A percentile compares a stretch with the other conserved stretches of the same genome.
phyloP scores from a whole-genome alignment of 1,139 yeast species.

The Diutina neorugosa region DNA sequence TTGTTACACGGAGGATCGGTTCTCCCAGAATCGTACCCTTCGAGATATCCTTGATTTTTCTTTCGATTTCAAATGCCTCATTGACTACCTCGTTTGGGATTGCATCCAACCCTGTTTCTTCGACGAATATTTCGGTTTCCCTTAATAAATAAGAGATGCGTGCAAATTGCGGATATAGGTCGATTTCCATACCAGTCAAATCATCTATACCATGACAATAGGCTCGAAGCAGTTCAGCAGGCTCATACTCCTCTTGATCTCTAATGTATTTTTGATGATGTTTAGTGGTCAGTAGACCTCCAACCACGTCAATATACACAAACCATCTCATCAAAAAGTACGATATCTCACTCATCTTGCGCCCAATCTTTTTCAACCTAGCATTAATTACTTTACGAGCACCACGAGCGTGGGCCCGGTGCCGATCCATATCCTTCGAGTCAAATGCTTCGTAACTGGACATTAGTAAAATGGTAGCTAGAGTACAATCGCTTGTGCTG shows the following conservation, averaged over 20 bases:
- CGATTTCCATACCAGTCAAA: slow-evolving; percentile 1
- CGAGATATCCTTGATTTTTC: slow-evolving; percentile 5
- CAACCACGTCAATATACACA: slow-evolving; percentile 59
- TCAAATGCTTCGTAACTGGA: slow-evolving; percentile 53
- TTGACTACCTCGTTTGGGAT: not conserved
- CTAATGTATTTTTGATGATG: slow-evolving; percentile 18
- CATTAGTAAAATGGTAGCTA: slow-evolving; percentile 51
- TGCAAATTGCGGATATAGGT: slow-evolving; percentile 1
- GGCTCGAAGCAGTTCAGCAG: slow-evolving; percentile 1
- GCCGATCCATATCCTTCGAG: slow-evolving; percentile 35
- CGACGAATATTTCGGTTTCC: not conserved
- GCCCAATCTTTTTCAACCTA: slow-evolving; percentile 21
- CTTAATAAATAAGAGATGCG: not conserved
- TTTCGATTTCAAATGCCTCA: slow-evolving; percentile 7
- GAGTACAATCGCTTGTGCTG: slow-evolving; percentile 52
- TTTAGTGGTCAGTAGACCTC: slow-evolving; percentile 37
- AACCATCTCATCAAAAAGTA: slow-evolving; percentile 62
- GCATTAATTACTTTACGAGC: slow-evolving; percentile 57
- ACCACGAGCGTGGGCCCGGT: slow-evolving; percentile 58
- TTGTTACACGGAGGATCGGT: slow-evolving; percentile 18
- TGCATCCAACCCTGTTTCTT: not conserved
- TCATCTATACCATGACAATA: not conserved
- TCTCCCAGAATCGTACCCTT: slow-evolving; percentile 2
- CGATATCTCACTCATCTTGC: slow-evolving; percentile 29
- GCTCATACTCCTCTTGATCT: slow-evolving; percentile 7